Evolutionary conservation across 1,139 yeast species (phyloP).

Genomic region (Magnusiomyces ingens): DNA sequence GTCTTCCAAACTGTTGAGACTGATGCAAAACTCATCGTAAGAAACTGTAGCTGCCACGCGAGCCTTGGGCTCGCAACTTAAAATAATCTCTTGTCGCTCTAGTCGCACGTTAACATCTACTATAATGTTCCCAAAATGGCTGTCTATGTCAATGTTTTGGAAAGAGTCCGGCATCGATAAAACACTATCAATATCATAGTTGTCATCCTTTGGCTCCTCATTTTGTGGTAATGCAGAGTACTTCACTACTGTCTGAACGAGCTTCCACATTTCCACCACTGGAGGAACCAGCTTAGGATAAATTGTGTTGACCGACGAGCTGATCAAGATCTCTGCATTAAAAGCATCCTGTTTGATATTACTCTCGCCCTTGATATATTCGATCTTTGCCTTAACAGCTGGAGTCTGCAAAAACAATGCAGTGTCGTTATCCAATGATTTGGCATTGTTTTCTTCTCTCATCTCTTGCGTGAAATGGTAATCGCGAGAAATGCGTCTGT

Average conservation of each 20-base stretch:
- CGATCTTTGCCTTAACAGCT: slow-evolving; percentile 53
- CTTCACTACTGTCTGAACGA: slow-evolving; percentile 23
- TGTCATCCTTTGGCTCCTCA: slow-evolving; percentile 30
- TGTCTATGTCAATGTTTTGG: slow-evolving; percentile 14
- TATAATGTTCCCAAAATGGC: slow-evolving; percentile 43
- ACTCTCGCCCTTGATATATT: slow-evolving; percentile 34
- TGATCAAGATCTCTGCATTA: slow-evolving; percentile 50
- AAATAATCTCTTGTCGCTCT: slow-evolving; percentile 63
- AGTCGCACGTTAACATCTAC: slow-evolving; percentile 58
- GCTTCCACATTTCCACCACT: slow-evolving; percentile 45
- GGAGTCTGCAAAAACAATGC: slow-evolving; percentile 71
- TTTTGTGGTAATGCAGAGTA: slow-evolving; percentile 8
- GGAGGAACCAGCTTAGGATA: slow-evolving; percentile 77
- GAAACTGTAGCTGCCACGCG: slow-evolving; percentile 83
- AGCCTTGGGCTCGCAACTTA: slow-evolving; percentile 91
- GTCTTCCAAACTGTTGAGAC: slow-evolving; percentile 46
- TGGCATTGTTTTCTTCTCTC: slow-evolving; percentile 11
- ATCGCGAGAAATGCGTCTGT: slow-evolving; percentile 6
- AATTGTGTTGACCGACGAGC: slow-evolving; percentile 68
- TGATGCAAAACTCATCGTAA: slow-evolving; percentile 55
- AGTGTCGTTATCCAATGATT: slow-evolving; percentile 29
- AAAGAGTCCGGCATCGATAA: background rate
- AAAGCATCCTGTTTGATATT: slow-evolving; percentile 40
- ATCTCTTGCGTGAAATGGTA: slow-evolving; percentile 8
- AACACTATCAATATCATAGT: slow-evolving; percentile 9